Conservation (phyloP, 306 rosid species). For the Cicer chorassanicum region DNA sequence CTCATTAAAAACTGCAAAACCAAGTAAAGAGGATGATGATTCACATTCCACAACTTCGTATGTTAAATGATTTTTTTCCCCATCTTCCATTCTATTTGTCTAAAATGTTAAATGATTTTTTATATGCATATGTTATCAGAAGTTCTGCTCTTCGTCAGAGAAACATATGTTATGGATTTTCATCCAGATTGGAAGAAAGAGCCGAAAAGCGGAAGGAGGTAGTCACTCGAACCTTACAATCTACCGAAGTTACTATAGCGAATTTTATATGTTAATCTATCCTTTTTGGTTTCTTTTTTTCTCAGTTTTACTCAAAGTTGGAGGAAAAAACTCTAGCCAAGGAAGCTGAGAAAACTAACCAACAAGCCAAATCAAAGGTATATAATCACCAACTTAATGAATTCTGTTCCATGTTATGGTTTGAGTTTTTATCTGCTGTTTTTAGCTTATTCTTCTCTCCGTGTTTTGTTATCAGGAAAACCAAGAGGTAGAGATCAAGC, state of each 20-base stretch:
- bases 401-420: slow-evolving; percentile 8
- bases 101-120: slow-evolving; percentile 21
- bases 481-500: slow-evolving; percentile 91
- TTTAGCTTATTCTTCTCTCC: slow-evolving; percentile 25
- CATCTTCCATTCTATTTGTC: slow-evolving; percentile 21
- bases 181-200: slow-evolving; percentile 90
- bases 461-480: slow-evolving; percentile 60
- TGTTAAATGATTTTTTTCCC: slow-evolving; percentile 9
- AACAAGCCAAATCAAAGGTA: slow-evolving; percentile 88
- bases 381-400: background rate
- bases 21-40: slow-evolving; percentile 74
- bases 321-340: slow-evolving; percentile 93
- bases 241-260: slow-evolving; percentile 2
- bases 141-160: slow-evolving; percentile 54
- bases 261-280: slow-evolving; percentile 22
- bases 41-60: slow-evolving; percentile 82
- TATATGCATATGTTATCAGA: slow-evolving; percentile 47
- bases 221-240: slow-evolving; percentile 30
- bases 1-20: slow-evolving; percentile 50
- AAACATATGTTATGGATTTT: slow-evolving; percentile 67
- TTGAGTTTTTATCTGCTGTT: slow-evolving; percentile 35
- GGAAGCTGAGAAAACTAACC: slow-evolving; percentile 80
- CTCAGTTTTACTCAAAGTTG: slow-evolving; percentile 85
- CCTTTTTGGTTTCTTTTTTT: slow-evolving; percentile 27
- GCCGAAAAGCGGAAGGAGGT: slow-evolving; percentile 99